Conservation (phyloP, 768 basidiomycete genomes). For the Tulasnella sp. region DNA sequence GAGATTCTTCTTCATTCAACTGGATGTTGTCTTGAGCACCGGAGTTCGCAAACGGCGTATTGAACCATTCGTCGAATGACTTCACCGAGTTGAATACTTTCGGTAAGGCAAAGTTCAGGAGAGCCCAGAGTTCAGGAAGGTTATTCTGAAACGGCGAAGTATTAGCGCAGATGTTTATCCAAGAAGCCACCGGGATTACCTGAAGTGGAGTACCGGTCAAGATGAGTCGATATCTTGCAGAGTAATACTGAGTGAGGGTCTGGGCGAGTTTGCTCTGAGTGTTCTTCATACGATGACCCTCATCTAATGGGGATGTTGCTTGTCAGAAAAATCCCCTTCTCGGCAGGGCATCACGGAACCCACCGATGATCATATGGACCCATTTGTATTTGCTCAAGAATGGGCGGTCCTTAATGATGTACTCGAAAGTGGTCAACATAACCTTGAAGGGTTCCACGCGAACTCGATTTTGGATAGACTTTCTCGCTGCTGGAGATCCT, state of each 20-base stretch:
- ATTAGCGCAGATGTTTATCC: constrained; percentile 38
- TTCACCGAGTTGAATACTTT: constrained; percentile 99
- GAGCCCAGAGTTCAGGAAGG: constrained; percentile 91
- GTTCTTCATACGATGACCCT: constrained; percentile 99
- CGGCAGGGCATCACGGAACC: background rate
- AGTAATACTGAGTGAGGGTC: constrained; percentile 90
- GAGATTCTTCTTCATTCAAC: constrained; percentile 98
- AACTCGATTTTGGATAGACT: constrained; percentile 74
- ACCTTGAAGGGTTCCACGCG: constrained; percentile 87
- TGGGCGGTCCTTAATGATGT: constrained; percentile 97
- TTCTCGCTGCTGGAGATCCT: constrained; percentile 83
- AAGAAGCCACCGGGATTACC: background rate
- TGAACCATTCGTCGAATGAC: constrained; percentile 99
- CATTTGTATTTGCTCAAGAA: constrained; percentile 88
- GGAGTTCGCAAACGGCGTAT: constrained; percentile 98
- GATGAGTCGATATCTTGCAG: constrained; percentile 90
- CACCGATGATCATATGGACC: constrained; percentile 97
- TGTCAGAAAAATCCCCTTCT: background rate
- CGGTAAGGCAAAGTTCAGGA: constrained; percentile 92
- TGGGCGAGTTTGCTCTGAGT: constrained; percentile 85
- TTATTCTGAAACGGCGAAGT: constrained; percentile 59
- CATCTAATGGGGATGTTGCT: constrained; percentile 55
- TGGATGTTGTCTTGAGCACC: constrained; percentile 98
- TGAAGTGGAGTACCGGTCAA: constrained; percentile 95
- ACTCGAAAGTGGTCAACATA: constrained; percentile 92